Base-by-base conservation (phyloP, 495 filamentous ascomycete species). In the Rusavskia elegans region DNA sequence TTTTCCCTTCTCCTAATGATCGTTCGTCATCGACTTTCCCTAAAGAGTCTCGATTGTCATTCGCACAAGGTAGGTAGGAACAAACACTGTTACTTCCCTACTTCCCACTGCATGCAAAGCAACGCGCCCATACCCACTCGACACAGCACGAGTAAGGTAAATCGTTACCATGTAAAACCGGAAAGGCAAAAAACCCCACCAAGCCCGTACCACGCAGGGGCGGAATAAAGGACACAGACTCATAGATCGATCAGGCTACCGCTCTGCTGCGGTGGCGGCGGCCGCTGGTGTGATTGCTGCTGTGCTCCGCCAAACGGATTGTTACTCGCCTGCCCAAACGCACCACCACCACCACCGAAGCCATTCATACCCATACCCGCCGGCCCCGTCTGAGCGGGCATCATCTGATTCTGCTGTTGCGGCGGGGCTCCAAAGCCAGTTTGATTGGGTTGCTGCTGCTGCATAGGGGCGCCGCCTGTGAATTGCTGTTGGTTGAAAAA, bases 171-270 rank as follows among this genome's bases (percentile, higher is more conserved):
- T 14, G 8, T 9, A 2, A 35, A 11, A 35, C 32, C 32, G 32
- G 2, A 35, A 11, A 11, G 7, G 10, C 2, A 35, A 7, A 35
- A 14, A 35, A 8, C 13, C 32, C 7, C 32, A 35, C 10, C 32
- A 35, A 11, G 32, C 32, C 32, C 32, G 13, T 35, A 11, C 32
- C 32, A 35, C 1, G 13, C 32, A 8, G 32, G 8, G 32, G 32
- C 8, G 13, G 32, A 13, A 35, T 10, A 5, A 35, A 42, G 25
- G 25, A 27, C 4, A 27, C 7, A 27, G 25, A 40, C 37, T 57
- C 79, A 97, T 60, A 95, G 79, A 71, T 96, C 88, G 66, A 98
- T 98, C 73, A 98, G 72, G 68, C 92, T 90, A 53, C 84, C 82
- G 29, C 76, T 74, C 55, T 72, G 72, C 61, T 82, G 78, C 57